Conservation (phyloP, 2,329 filamentous ascomycete species). For the Penicillium sp. region DNA sequence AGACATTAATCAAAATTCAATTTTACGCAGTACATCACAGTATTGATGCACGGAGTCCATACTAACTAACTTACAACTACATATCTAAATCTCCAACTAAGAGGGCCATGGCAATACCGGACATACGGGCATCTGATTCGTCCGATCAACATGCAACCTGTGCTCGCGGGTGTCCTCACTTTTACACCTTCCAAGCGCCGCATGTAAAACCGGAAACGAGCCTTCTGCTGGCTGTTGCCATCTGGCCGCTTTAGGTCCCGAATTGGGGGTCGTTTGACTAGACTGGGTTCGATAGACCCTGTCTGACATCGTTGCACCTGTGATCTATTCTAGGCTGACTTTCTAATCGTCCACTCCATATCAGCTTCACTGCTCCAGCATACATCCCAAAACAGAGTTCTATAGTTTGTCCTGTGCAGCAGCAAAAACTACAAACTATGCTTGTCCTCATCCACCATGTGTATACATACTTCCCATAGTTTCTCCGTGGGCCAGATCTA, state of each 20-base stretch:
- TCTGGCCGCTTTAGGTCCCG: slow-evolving; percentile 1
- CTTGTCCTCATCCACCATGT: background rate
- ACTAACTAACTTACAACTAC: too few relatives aligned
- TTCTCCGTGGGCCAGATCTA: slow-evolving; percentile 7
- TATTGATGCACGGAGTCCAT: background rate
- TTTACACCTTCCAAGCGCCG: slow-evolving; percentile 20
- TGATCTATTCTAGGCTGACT: slow-evolving; percentile 19
- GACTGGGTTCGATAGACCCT: slow-evolving; percentile 2
- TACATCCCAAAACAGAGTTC: background rate
- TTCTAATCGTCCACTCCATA: slow-evolving; percentile 1
- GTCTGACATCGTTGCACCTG: slow-evolving; percentile 25
- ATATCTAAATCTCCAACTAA: background rate
- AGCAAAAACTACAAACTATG: background rate
- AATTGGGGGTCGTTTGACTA: slow-evolving; percentile 2
- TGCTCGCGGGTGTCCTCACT: slow-evolving; percentile 8
- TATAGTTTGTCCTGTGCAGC: background rate
- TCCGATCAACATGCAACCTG: slow-evolving; percentile 22
- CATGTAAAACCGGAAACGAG: slow-evolving; percentile 22
- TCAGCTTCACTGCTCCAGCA: background rate
- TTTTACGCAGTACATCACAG: background rate
- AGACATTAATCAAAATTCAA: background rate
- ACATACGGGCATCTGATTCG: slow-evolving; percentile 22
- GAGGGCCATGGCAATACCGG: slow-evolving; percentile 8
- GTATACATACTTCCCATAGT: background rate
- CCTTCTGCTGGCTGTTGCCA: slow-evolving; percentile 10